phyloP scores from a whole-genome alignment of 2,329 filamentous ascomycete species.

The Cladosporium velox region DNA sequence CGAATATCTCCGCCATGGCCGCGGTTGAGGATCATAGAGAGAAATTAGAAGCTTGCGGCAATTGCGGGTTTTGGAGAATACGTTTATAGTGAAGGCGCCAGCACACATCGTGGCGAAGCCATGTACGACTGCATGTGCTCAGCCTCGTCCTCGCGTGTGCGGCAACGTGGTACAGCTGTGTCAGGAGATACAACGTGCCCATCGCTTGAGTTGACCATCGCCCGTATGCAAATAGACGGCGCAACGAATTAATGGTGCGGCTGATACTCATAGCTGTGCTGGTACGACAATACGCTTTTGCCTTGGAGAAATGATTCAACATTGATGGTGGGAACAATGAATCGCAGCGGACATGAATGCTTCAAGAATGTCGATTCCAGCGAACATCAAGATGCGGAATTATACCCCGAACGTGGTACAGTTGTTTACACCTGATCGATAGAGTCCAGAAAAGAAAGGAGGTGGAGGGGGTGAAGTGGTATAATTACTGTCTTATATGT shows the following conservation, averaged over 20 bases:
- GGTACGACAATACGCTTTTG: neutral
- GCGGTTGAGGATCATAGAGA: neutral
- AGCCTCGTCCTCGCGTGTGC: neutral
- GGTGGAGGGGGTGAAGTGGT: neutral
- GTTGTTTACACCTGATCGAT: neutral
- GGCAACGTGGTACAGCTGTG: neutral
- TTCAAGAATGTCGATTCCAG: neutral
- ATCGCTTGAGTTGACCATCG: no score
- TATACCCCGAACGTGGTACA: neutral
- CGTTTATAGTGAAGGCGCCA: neutral
- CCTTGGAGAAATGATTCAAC: neutral
- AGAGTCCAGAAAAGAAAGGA: neutral
- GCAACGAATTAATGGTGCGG: neutral
- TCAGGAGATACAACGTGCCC: no score
- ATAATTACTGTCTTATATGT: neutral
- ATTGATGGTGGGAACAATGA: neutral
- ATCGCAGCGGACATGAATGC: neutral
- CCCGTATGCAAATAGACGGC: neutral
- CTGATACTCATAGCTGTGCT: neutral
- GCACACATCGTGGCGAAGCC: neutral
- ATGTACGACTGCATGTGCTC: neutral
- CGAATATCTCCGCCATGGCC: conserved; percentile 12
- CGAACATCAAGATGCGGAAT: neutral
- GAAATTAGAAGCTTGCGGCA: neutral
- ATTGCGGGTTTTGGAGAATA: neutral